Evolutionary conservation across 1,284 basidiomycete genomes (phyloP), one percentile per base, ranked within the genome.

Genomic region (Mycena sp.): DNA sequence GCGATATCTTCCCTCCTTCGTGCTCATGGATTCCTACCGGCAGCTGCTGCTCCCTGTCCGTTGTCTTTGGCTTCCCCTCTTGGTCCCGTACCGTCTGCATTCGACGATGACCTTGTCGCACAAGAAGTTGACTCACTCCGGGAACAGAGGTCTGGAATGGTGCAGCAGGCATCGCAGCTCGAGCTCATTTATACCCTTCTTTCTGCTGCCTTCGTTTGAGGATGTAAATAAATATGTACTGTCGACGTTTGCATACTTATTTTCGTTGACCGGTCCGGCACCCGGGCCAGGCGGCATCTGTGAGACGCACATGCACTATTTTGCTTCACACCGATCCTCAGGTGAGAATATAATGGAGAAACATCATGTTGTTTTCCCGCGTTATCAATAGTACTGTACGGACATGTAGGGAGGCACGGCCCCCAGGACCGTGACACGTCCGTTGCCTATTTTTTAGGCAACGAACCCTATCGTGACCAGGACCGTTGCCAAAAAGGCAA

Each of bases 91-190:
- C 82, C 86, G 1, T 72, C 77, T 1, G 74, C 76, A 12, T 63
- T 87, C 5, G 70, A 74, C 35, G 79, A 83, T 17, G 92, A 95
- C 71, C 74, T 84, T n/a, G 83, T 94, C 4, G 85, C 84, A 9
- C 80, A 84, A 72, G 93, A 94, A 72, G 81, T 95, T 21, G 93
- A 95, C 71, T 84, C 81, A 25, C 75, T 95, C 67, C 79, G 93
- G 66, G 93, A 95, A 74, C 93, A 94, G 74, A 78, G 93, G 45
- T 87, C 88, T 2, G 84, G 87, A 32, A 95, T 95, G 93, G 91
- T 94, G 23, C 88, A 95, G 77, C 83, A 85, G 61, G 77, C 80
- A 2, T 87, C 88, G 65, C 93, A 95, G 74, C 76, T 87, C 3
- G 46, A 80, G 4, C 79, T 93, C 61, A 79, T 94, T 28, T 95